phyloP scores from a whole-genome alignment of 1,139 yeast genomes.

The Yamadazyma dushanensis region DNA sequence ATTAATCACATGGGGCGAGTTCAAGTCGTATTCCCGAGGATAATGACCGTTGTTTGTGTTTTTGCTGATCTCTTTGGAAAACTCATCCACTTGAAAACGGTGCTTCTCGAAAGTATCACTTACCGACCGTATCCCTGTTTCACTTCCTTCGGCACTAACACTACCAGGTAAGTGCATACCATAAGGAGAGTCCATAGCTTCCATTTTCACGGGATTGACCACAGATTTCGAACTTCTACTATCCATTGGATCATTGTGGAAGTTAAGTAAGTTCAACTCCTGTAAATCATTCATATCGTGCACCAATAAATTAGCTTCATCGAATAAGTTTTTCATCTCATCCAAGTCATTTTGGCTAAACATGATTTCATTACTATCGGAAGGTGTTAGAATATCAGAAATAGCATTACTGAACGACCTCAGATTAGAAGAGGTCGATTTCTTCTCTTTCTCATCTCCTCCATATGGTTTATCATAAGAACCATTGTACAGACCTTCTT shows the following conservation, averaged over 20 bases:
- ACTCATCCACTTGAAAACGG: conserved; percentile 19
- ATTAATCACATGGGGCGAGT: conserved; percentile 12
- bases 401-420: conserved; percentile 21
- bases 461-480: background rate
- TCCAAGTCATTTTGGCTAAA: conserved; percentile 9
- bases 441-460: background rate
- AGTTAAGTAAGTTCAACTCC: conserved; percentile 19
- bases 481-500: background rate
- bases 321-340: conserved; percentile 32
- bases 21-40: conserved; percentile 8
- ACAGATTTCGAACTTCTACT: no score
- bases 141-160: conserved; percentile 6
- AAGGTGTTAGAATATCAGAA: conserved; percentile 30
- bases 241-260: no score
- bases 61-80: conserved; percentile 14
- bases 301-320: conserved; percentile 53
- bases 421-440: background rate
- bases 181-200: background rate
- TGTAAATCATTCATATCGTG: conserved; percentile 49
- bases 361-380: conserved; percentile 8
- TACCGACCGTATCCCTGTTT: conserved; percentile 3
- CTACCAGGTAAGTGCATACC: no score
- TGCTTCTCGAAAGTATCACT: conserved; percentile 18
- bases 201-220: background rate
- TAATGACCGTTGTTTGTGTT: conserved; percentile 12